Evolutionary conservation across 768 basidiomycete species (phyloP), one percentile per base, ranked within the genome.

Genomic region (Daedalea quercina): DNA sequence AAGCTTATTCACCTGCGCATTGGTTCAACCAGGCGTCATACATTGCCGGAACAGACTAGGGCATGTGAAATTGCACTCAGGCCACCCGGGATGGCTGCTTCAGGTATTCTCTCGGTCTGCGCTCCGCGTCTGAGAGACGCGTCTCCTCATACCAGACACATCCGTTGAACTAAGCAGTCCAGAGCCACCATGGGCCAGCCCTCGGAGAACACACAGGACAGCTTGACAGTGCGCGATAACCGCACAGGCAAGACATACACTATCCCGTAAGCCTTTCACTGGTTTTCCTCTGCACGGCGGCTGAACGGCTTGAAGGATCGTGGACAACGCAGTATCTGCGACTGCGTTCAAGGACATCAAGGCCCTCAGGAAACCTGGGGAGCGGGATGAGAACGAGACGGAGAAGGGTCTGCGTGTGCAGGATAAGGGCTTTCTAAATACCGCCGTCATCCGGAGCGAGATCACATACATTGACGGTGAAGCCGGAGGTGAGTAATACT

Each of bases 391-490:
- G 76, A 85, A 91, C 67, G 88, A 91, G 70, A 85, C 87, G 0
- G 78, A 85, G 68, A 87, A 84, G 54, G 91, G 91, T 0, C 71
- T 94, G 20, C 81, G 90, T 28, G 81, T 93, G 17, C 70, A 80
- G 23, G 90, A 92, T 71, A 82, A 80, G 67, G 90, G 87, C 13
- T 93, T 88, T 68, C 64, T 90, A 66, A 90, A 91, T 57, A 91
- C 89, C 6, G 87, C 88, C 44, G 87, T 90, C 49, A 77, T 90
- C 53, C 72, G 81, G 58, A 90, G 87, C 58, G 69, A 79, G 61
- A 94, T 95, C 60, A 94, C 92, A 0, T 94, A 84, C 59, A 95
- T 95, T 57, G 92, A 95, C 63, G 93, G 93, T 44, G 89, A 93
- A 19, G 85, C 79, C 35, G 91, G 90, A 69, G 73, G 85, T 85